phyloP scores from a whole-genome alignment of 495 filamentous ascomycete species.

The Xylaria intraflava region DNA sequence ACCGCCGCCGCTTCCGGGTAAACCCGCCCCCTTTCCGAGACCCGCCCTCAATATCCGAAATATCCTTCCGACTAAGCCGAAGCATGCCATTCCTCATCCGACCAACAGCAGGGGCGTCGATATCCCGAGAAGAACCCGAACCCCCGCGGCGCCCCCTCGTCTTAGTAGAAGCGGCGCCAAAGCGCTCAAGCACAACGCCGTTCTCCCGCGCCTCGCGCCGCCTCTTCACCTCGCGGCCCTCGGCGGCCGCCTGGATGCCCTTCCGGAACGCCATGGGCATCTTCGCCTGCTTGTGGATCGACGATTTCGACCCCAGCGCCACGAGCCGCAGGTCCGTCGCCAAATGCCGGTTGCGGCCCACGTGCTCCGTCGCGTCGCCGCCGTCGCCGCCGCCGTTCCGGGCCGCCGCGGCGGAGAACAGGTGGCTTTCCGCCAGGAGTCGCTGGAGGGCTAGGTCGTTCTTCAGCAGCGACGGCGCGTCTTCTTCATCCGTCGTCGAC shows the following conservation, averaged over 20 bases:
- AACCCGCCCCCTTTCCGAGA: neutral
- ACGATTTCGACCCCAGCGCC: slow-evolving; percentile 68
- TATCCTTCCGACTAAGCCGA: slow-evolving; percentile 70
- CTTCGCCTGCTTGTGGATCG: slow-evolving; percentile 64
- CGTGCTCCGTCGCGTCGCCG: slow-evolving; percentile 36
- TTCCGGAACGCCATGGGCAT: slow-evolving; percentile 79
- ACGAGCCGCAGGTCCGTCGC: slow-evolving; percentile 77
- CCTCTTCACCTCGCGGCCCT: slow-evolving; percentile 59
- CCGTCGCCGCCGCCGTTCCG: slow-evolving; percentile 55
- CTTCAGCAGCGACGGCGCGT: slow-evolving; percentile 57
- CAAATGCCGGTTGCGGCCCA: slow-evolving; percentile 51
- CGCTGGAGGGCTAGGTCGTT: slow-evolving; percentile 90
- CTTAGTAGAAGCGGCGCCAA: slow-evolving; percentile 16
- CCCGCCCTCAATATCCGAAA: slow-evolving; percentile 56
- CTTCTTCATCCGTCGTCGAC: slow-evolving; percentile 35
- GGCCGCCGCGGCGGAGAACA: slow-evolving; percentile 62
- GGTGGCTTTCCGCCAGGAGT: slow-evolving; percentile 84
- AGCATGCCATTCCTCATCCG: slow-evolving; percentile 74
- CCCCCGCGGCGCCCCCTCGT: slow-evolving; percentile 39
- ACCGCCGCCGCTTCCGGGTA: neutral
- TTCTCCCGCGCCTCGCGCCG: slow-evolving; percentile 78
- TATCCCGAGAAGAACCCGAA: slow-evolving; percentile 36
- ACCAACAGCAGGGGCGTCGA: slow-evolving; percentile 71
- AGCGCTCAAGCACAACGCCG: slow-evolving; percentile 80
- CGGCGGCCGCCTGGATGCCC: slow-evolving; percentile 64